These are phyloP conservation scores for Cryptosporidium baileyi DNA, from an alignment of 169 alveolate species.

Conservation along the genomic window DNA sequence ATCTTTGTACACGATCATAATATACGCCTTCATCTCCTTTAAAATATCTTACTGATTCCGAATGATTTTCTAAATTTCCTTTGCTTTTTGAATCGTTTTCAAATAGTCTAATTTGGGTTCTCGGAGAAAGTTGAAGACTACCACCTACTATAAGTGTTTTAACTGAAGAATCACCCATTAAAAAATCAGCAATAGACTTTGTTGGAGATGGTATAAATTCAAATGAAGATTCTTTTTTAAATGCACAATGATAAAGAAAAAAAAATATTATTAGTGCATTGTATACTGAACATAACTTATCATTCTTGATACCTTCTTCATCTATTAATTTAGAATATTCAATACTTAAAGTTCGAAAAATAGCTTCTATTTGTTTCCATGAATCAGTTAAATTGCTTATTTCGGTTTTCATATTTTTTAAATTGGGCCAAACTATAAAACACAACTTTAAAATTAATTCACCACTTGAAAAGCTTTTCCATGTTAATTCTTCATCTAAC, in stretches of 20 bases:
- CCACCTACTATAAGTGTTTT: slow-evolving; percentile 58
- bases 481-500: slow-evolving; percentile 13
- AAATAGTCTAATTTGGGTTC: slow-evolving; percentile 57
- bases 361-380: slow-evolving; percentile 51
- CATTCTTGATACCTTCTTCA: slow-evolving; percentile 38
- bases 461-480: slow-evolving; percentile 41
- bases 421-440: slow-evolving; percentile 56
- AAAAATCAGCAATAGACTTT: slow-evolving; percentile 23
- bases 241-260: slow-evolving; percentile 67
- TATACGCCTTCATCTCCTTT: slow-evolving; percentile 24
- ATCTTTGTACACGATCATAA: slow-evolving; percentile 24
- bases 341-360: slow-evolving; percentile 34
- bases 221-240: slow-evolving; percentile 49
- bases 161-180: slow-evolving; percentile 57
- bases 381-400: slow-evolving; percentile 6
- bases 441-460: slow-evolving; percentile 10
- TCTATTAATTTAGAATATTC: slow-evolving; percentile 33
- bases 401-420: slow-evolving; percentile 11
- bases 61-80: neutral
- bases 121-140: slow-evolving; percentile 57
- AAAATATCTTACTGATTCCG: neutral
- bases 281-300: slow-evolving; percentile 31
- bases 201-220: slow-evolving; percentile 62
- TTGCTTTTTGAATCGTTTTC: slow-evolving; percentile 21
- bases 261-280: slow-evolving; percentile 27